Evolutionary conservation across 2,329 filamentous ascomycete genomes (phyloP).

Genomic region (Neobulgaria alba): DNA sequence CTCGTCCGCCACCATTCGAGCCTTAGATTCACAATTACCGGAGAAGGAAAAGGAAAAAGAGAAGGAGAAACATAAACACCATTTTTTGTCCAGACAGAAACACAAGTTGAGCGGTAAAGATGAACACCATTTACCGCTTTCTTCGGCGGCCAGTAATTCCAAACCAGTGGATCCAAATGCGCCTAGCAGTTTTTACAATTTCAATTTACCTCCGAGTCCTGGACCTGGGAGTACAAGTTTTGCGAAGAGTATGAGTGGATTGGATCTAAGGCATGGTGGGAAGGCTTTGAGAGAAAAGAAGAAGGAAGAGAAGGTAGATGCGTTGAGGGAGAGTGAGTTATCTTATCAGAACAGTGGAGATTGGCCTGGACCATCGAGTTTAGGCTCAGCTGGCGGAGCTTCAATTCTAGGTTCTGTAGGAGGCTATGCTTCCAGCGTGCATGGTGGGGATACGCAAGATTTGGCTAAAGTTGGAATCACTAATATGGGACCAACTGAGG

Average conservation of each 20-base stretch:
- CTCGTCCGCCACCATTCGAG: conserved; percentile 68
- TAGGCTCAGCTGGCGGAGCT: conserved; percentile 36
- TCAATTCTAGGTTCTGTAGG: conserved; percentile 27
- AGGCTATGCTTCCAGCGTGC: conserved; percentile 31
- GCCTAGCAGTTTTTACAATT: conserved; percentile 70
- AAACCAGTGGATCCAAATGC: conserved; percentile 66
- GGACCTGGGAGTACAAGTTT: conserved; percentile 59
- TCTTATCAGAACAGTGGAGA: conserved; percentile 28
- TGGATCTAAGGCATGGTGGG: conserved; percentile 71
- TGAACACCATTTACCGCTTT: conserved; percentile 63
- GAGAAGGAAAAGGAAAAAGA: conserved; percentile 54
- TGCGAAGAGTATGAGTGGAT: conserved; percentile 70
- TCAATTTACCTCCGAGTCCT: conserved; percentile 65
- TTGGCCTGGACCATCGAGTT: conserved; percentile 46
- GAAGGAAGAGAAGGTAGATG: conserved; percentile 53
- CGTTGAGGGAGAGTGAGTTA: conserved; percentile 27
- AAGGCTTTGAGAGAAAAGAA: conserved; percentile 73
- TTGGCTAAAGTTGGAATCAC: conserved; percentile 54
- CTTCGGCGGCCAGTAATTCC: conserved; percentile 69
- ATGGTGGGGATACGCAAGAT: conserved; percentile 42
- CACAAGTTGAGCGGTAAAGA: conserved; percentile 67
- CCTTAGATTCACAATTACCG: conserved; percentile 42
- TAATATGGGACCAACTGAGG: conserved; percentile 67
- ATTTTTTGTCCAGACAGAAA: conserved; percentile 72
- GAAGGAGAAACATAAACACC: conserved; percentile 69